phyloP scores from a whole-genome alignment of 768 basidiomycete genomes.

The Tephrocybe sp. region DNA sequence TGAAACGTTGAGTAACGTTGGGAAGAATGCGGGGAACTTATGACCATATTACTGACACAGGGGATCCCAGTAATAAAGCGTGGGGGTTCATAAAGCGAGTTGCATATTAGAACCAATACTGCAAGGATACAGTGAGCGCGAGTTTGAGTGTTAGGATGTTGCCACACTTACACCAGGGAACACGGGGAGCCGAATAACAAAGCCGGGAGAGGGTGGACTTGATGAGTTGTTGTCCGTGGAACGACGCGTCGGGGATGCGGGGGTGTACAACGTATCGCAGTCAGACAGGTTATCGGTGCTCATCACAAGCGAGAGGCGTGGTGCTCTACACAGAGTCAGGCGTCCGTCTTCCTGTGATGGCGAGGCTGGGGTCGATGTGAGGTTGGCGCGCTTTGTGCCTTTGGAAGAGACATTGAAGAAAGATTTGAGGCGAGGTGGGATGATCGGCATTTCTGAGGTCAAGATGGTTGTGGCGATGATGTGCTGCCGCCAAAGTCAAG shows the following conservation, averaged over 20 bases:
- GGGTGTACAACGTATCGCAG: neutral
- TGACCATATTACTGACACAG: too few relatives aligned
- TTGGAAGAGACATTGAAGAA: too few relatives aligned
- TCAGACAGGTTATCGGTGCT: neutral
- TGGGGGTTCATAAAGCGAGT: too few relatives aligned
- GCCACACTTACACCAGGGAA: neutral
- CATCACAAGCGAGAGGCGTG: neutral
- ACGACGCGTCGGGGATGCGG: neutral
- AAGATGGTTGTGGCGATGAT: neutral
- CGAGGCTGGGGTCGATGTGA: neutral
- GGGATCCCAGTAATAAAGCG: too few relatives aligned
- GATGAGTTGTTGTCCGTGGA: neutral
- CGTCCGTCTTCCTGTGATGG: neutral
- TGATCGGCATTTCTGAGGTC: constrained; percentile 4
- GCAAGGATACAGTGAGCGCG: neutral
- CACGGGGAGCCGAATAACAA: neutral
- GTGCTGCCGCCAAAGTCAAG: neutral
- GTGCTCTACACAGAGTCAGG: neutral
- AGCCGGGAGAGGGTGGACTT: neutral
- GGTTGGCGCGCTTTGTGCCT: neutral
- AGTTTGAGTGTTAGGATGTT: neutral
- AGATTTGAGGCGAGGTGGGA: constrained; percentile 4
- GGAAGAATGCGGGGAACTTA: too few relatives aligned
- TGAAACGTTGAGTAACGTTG: too few relatives aligned
- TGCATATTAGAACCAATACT: neutral